phyloP scores from a whole-genome alignment of 345 rosid genomes.

The Eucalyptus brandiana region DNA sequence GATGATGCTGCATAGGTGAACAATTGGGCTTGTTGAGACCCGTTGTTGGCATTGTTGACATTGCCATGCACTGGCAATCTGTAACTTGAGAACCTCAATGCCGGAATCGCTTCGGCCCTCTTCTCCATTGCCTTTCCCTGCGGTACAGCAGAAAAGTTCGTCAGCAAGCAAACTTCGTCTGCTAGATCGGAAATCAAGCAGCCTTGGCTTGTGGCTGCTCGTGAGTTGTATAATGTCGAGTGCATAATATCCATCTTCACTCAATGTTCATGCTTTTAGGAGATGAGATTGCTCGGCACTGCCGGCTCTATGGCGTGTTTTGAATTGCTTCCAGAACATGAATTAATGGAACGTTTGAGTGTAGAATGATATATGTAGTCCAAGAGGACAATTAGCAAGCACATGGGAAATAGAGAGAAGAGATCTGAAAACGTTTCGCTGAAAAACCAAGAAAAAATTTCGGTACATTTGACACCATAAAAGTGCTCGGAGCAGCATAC shows the following conservation, averaged over 20 bases:
- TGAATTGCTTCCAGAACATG: background rate
- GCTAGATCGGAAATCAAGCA: background rate
- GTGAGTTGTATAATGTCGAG: background rate
- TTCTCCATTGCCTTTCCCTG: constrained; percentile 35
- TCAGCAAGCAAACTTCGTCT: background rate
- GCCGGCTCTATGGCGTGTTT: background rate
- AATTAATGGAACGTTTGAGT: background rate
- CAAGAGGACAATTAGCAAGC: background rate
- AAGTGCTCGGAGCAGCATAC: background rate
- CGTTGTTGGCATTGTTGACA: background rate
- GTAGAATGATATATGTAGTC: background rate
- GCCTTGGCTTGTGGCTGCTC: background rate
- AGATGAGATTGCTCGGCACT: background rate
- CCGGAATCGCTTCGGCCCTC: constrained; percentile 11
- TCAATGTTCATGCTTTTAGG: background rate
- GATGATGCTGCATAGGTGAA: constrained; percentile 94
- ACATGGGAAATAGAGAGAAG: background rate
- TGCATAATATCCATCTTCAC: background rate
- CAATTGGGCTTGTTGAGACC: constrained; percentile 10
- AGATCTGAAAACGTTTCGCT: background rate
- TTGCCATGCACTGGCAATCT: constrained; percentile 18
- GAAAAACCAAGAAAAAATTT: background rate
- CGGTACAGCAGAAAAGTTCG: background rate
- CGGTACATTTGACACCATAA: background rate
- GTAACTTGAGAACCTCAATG: constrained; percentile 9